Evolutionary conservation across 768 basidiomycete genomes (phyloP).

Genomic region (Plicaturopsis crispa): DNA sequence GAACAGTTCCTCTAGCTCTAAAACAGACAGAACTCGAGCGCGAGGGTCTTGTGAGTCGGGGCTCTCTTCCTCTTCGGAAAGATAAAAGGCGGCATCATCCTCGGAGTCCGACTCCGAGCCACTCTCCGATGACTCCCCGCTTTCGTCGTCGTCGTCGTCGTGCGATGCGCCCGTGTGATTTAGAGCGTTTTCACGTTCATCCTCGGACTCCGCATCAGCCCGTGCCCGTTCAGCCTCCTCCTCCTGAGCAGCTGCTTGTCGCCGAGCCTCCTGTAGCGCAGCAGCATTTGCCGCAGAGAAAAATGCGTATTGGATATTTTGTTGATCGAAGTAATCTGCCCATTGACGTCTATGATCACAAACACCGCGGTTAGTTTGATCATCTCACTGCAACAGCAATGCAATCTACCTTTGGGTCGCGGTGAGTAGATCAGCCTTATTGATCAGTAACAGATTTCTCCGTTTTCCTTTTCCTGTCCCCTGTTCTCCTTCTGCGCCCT

Average conservation of each 20-base stretch:
- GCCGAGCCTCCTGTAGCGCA: slow-evolving; percentile 71
- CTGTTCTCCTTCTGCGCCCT: slow-evolving; percentile 72
- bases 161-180: slow-evolving; percentile 11
- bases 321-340: slow-evolving; percentile 86
- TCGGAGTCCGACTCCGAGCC: slow-evolving; percentile 19
- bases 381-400: not conserved
- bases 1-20: slow-evolving; percentile 86
- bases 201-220: slow-evolving; percentile 10
- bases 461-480: slow-evolving; percentile 71
- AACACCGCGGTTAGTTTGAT: not conserved
- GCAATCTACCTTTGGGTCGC: slow-evolving; percentile 66
- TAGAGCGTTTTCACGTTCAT: too few relatives aligned
- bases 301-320: slow-evolving; percentile 77
- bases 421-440: slow-evolving; percentile 92
- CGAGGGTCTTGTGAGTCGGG: slow-evolving; percentile 51
- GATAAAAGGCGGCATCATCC: slow-evolving; percentile 36
- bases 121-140: slow-evolving; percentile 20
- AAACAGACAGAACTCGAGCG: slow-evolving; percentile 73
- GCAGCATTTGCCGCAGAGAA: slow-evolving; percentile 89
- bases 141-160: slow-evolving; percentile 18
- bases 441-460: slow-evolving; percentile 78
- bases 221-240: slow-evolving; percentile 14
- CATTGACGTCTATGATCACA: slow-evolving; percentile 53
- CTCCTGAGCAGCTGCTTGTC: slow-evolving; percentile 36
- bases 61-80: slow-evolving; percentile 47